phyloP scores from a whole-genome alignment of 2,329 filamentous ascomycete genomes.

The Kalaharituber pfeilii region DNA sequence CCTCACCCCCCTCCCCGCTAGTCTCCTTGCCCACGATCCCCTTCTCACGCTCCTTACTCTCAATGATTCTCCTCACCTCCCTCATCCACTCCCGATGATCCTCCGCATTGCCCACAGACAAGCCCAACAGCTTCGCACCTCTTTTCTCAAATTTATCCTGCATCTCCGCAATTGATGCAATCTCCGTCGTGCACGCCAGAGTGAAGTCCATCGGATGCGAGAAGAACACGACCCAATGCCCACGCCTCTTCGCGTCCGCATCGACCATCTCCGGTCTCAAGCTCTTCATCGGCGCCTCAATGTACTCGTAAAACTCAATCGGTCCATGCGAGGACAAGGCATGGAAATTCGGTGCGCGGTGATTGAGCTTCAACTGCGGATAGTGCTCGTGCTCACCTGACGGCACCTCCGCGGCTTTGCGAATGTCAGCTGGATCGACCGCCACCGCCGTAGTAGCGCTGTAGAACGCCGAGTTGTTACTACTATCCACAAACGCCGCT shows the following conservation, averaged over 20 bases:
- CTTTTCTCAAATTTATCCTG: conserved; percentile 75
- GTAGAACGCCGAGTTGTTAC: background rate
- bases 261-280: background rate
- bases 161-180: conserved; percentile 80
- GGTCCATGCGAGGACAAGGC: background rate
- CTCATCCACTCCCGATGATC: conserved; percentile 80
- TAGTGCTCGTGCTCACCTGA: background rate
- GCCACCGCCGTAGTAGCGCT: no score
- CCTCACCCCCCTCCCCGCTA: background rate
- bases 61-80: conserved; percentile 66
- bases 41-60: conserved; percentile 32
- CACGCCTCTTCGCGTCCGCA: conserved; percentile 15
- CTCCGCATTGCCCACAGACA: conserved; percentile 70
- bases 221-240: conserved; percentile 69
- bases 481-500: background rate
- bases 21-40: background rate
- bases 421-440: no score
- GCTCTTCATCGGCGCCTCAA: background rate
- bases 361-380: background rate
- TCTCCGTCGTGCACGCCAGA: conserved; percentile 88
- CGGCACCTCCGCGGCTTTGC: no score
- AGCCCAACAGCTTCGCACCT: conserved; percentile 76
- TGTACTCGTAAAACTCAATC: background rate
- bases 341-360: background rate
- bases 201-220: conserved; percentile 83